These are phyloP conservation scores for Ramicandelaber brevisporus DNA, from an alignment of 192 early-diverging fungal species.

Conservation along the genomic window DNA sequence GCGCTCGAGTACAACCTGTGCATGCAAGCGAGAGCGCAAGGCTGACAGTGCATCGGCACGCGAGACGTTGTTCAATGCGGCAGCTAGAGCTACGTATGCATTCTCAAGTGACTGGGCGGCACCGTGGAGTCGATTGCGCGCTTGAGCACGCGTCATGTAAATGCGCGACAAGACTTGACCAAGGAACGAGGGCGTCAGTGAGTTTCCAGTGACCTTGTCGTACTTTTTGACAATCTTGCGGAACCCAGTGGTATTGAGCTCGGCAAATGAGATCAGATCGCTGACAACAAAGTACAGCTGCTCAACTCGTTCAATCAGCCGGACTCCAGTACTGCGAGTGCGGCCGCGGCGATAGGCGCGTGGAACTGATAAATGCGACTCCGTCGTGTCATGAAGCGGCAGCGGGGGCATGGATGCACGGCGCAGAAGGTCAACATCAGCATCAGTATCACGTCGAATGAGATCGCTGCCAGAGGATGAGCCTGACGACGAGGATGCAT, in stretches of 20 bases:
- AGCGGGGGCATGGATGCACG: constrained; percentile 2
- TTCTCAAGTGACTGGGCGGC: constrained; percentile 29
- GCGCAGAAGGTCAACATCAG: too few relatives aligned
- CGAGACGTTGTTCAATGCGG: constrained; percentile 8
- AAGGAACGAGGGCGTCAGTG: constrained; percentile 49
- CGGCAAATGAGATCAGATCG: constrained; percentile 68
- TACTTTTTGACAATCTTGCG: constrained; percentile 92
- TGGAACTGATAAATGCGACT: too few relatives aligned
- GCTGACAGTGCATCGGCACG: constrained; percentile 37
- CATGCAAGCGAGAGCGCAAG: constrained; percentile 56
- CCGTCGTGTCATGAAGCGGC: constrained; percentile 1
- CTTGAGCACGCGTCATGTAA: constrained; percentile 38
- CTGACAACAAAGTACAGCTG: constrained; percentile 62
- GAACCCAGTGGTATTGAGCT: constrained; percentile 79
- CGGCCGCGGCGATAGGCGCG: constrained; percentile 2
- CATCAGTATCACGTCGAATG: too few relatives aligned
- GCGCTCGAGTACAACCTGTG: constrained; percentile 84
- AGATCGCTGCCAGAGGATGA: too few relatives aligned
- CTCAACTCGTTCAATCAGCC: too few relatives aligned
- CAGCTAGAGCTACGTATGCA: constrained; percentile 8
- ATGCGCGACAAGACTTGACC: constrained; percentile 26
- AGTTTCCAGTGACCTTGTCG: constrained; percentile 69
- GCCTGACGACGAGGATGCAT: too few relatives aligned
- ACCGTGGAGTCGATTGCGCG: constrained; percentile 32
- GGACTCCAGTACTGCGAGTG: too few relatives aligned